Percentiles rank a stretch among this genome's conserved stretches.
Evolutionary conservation across 2,329 filamentous ascomycete genomes (phyloP).

Genomic region (Geoglossum cookeanum): DNA sequence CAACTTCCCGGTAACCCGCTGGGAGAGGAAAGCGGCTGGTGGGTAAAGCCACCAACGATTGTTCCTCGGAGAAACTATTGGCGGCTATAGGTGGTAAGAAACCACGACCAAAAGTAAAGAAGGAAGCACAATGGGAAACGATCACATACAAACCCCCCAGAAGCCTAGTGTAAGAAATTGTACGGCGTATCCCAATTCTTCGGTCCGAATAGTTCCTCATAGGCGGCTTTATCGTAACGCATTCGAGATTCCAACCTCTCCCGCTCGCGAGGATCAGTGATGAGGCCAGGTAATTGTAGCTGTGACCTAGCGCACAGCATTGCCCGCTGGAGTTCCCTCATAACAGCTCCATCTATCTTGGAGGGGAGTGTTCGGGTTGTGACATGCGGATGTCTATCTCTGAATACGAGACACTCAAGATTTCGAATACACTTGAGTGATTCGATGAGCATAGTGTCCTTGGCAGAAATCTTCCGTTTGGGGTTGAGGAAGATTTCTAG

Average conservation of each 20-base stretch:
- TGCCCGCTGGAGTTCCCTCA: slow-evolving; percentile 10
- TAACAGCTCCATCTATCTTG: slow-evolving; percentile 10
- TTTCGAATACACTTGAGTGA: not conserved
- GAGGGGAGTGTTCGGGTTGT: not conserved
- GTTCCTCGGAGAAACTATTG: too few species aligned
- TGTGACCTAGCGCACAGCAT: not conserved
- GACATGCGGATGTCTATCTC: not conserved
- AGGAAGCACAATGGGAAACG: too few species aligned
- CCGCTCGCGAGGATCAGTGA: not conserved
- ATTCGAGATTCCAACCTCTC: not conserved
- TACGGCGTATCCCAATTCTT: not conserved
- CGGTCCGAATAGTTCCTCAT: not conserved
- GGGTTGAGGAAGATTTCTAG: not conserved
- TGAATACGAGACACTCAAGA: not conserved
- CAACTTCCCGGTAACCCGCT: too few species aligned
- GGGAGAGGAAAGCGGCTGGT: too few species aligned
- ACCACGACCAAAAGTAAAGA: too few species aligned
- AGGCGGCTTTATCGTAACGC: not conserved
- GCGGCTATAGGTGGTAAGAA: too few species aligned
- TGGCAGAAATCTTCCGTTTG: not conserved
- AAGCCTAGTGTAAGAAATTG: not conserved
- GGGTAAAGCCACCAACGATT: too few species aligned
- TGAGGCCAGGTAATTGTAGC: not conserved
- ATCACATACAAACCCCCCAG: too few species aligned
- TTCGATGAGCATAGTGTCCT: not conserved